Conservation (phyloP, 768 basidiomycete genomes). For the Kwoniella sp. region DNA sequence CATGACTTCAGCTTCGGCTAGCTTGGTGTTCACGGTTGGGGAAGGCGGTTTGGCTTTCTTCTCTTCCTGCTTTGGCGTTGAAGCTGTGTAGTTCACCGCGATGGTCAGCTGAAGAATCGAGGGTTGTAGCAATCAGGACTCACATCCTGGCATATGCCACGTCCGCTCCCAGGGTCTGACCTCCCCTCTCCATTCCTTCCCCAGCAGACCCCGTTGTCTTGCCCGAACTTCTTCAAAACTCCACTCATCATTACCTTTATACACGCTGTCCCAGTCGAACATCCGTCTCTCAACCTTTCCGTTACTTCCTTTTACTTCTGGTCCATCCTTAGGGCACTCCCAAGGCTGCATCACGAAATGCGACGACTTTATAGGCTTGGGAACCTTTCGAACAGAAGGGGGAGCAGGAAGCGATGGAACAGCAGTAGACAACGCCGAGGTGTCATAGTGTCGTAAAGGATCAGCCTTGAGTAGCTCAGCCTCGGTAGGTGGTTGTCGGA, state of each 20-base stretch:
- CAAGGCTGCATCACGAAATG: constrained; percentile 33
- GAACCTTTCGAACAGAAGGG: constrained; percentile 40
- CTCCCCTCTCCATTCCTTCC: constrained; percentile 47
- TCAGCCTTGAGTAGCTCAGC: constrained; percentile 57
- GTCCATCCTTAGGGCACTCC: constrained; percentile 50
- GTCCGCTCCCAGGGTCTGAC: constrained; percentile 50
- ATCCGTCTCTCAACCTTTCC: constrained; percentile 53
- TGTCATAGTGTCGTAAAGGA: constrained; percentile 57
- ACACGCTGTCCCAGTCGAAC: constrained; percentile 63
- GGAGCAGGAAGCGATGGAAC: constrained; percentile 41
- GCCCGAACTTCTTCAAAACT: constrained; percentile 70
- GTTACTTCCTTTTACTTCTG: constrained; percentile 36
- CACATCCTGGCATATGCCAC: constrained; percentile 53
- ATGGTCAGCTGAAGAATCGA: too few relatives aligned
- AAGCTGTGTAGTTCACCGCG: constrained; percentile 31
- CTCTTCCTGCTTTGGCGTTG: constrained; percentile 45
- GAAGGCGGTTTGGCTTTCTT: constrained; percentile 52
- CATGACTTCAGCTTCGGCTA: constrained; percentile 89
- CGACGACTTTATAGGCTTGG: constrained; percentile 21
- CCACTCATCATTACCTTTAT: constrained; percentile 77
- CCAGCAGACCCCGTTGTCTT: constrained; percentile 52
- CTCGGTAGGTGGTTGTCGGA: constrained; percentile 49
- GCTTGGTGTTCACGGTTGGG: constrained; percentile 94
- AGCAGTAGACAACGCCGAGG: constrained; percentile 18
- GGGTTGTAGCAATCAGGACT: constrained; percentile 25